Conservation (phyloP, 768 basidiomycete species). For the Lactifluus rugatus region DNA sequence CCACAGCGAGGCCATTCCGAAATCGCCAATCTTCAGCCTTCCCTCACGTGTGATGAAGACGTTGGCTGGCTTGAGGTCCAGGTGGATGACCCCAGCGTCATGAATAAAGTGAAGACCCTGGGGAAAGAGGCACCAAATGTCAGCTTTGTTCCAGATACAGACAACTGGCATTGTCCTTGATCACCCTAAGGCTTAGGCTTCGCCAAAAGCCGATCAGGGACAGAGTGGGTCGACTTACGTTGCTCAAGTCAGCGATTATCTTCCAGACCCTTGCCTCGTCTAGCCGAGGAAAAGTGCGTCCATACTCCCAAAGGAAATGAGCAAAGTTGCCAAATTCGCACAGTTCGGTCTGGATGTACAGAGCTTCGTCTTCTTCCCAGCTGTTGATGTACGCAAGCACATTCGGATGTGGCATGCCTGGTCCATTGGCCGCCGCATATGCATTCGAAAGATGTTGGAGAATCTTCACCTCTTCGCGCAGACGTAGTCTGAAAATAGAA, state of each 20-base stretch:
- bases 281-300: conserved; percentile 69
- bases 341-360: conserved; percentile 91
- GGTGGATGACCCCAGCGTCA: conserved; percentile 77
- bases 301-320: conserved; percentile 86
- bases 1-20: conserved; percentile 97
- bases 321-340: conserved; percentile 90
- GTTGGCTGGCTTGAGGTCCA: conserved; percentile 97
- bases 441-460: conserved; percentile 59
- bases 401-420: conserved; percentile 51
- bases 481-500: conserved; percentile 46
- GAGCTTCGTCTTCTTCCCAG: conserved; percentile 85
- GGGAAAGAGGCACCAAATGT: conserved; percentile 16
- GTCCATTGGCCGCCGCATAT: conserved; percentile 24
- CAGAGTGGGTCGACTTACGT: conserved; percentile 43
- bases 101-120: conserved; percentile 88
- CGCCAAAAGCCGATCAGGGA: conserved; percentile 23
- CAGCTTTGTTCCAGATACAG: conserved; percentile 16
- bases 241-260: conserved; percentile 80
- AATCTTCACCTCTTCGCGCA: conserved; percentile 92
- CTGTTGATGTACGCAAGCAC: conserved; percentile 85
- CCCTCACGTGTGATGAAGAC: conserved; percentile 84
- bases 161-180: neutral
- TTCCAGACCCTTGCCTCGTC: conserved; percentile 97
- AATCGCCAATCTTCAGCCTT: conserved; percentile 93
- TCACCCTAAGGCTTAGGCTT: conserved; percentile 1